Conservation (phyloP, 768 basidiomycete genomes). For the Pleurotus sapidus region DNA sequence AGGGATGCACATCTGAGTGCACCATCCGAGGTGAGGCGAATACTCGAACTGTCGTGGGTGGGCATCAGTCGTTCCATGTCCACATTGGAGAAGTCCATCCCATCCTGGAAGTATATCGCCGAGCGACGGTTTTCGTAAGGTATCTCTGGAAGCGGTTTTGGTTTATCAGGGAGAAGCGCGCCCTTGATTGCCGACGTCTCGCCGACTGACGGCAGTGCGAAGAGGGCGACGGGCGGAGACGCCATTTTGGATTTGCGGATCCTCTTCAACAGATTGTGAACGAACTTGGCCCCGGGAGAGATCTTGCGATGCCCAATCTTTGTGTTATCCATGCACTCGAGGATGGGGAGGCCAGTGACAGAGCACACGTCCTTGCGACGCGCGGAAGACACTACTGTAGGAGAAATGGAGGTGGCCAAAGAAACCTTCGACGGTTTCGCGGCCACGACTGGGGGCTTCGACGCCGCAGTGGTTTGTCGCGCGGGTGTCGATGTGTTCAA, state of each 20-base stretch:
- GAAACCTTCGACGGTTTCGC: no score
- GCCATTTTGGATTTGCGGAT: neutral
- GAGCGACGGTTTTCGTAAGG: neutral
- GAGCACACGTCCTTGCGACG: no score
- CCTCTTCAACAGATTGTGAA: no score
- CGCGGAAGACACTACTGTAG: no score
- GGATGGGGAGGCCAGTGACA: no score
- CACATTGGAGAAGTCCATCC: neutral
- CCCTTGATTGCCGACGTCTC: neutral
- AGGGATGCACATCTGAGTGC: slow-evolving; percentile 31
- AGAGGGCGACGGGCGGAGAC: neutral
- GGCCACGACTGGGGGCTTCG: no score
- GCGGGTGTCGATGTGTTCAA: no score
- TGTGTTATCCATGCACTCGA: no score
- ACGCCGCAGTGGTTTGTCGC: no score
- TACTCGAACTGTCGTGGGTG: slow-evolving; percentile 13
- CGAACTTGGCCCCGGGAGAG: no score
- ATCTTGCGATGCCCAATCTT: no score
- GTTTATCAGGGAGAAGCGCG: neutral
- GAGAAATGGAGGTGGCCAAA: no score
- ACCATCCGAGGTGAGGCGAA: slow-evolving; percentile 21
- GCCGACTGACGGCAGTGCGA: neutral
- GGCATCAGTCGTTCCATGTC: slow-evolving; percentile 3
- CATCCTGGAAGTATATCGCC: neutral
- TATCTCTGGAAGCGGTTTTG: neutral